Conservation (phyloP, 2,329 filamentous ascomycete genomes). For the Sporothrix pallida region DNA sequence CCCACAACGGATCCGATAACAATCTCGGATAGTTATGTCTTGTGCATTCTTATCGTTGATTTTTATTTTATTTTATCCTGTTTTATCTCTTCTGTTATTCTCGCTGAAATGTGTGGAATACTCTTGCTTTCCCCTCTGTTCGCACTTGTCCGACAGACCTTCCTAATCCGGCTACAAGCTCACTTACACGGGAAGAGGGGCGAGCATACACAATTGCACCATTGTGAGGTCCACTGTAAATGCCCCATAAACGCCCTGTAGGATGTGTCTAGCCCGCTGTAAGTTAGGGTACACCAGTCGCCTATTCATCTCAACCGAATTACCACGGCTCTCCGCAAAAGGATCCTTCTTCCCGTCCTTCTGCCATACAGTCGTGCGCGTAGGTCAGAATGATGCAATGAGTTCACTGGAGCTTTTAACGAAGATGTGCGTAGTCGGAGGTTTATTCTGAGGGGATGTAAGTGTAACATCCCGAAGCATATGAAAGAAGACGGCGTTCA, state of each 20-base stretch:
- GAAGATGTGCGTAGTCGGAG: neutral
- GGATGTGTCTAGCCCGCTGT: neutral
- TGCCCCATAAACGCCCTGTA: neutral
- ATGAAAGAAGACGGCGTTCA: constrained; percentile 14
- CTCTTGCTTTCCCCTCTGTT: neutral
- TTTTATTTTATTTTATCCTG: neutral
- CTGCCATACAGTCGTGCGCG: constrained; percentile 9
- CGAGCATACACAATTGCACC: neutral
- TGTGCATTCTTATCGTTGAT: neutral
- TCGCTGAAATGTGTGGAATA: neutral
- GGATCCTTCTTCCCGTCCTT: neutral
- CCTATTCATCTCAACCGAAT: neutral
- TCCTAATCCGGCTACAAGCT: constrained; percentile 17
- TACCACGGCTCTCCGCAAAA: neutral
- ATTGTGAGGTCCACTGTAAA: neutral
- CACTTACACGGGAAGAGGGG: neutral
- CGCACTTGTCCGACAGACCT: neutral
- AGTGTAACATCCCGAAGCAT: neutral
- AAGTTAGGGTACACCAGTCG: no score
- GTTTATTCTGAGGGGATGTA: neutral
- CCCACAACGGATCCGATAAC: no score
- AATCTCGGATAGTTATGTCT: neutral
- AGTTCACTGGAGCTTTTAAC: neutral
- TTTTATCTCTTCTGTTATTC: neutral
- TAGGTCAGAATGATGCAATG: constrained; percentile 12